Percentiles rank a stretch among this genome's conserved stretches.
Evolutionary conservation across 2,329 filamentous ascomycete species (phyloP).

Genomic region (Teratosphaeria gauchensis): DNA sequence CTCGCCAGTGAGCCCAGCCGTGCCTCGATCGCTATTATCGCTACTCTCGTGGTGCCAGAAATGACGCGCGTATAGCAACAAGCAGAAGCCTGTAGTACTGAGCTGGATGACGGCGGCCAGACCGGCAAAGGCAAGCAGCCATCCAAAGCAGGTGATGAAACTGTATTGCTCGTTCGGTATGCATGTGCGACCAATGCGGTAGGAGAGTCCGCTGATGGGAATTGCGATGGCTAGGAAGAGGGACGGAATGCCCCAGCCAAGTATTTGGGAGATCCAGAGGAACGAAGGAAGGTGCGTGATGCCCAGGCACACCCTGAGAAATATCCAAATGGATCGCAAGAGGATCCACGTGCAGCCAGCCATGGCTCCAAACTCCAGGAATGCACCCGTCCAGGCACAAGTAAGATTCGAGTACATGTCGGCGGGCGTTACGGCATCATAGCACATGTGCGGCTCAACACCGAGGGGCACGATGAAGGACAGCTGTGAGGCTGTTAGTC

Average conservation of each 20-base stretch:
- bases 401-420: constrained; percentile 74
- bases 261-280: constrained; percentile 69
- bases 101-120: constrained; percentile 24
- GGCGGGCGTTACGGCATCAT: constrained; percentile 81
- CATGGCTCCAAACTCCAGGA: constrained; percentile 79
- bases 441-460: constrained; percentile 69
- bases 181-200: constrained; percentile 79
- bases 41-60: not conserved
- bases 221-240: constrained; percentile 65
- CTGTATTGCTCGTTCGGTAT: constrained; percentile 85
- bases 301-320: constrained; percentile 96
- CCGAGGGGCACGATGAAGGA: constrained; percentile 84
- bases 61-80: constrained; percentile 21
- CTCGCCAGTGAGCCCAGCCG: not conserved
- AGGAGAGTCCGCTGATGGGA: constrained; percentile 79
- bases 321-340: constrained; percentile 74
- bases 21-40: not conserved
- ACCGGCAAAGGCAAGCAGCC: constrained; percentile 25
- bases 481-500: constrained; percentile 36
- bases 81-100: constrained; percentile 26
- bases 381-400: constrained; percentile 79
- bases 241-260: constrained; percentile 77
- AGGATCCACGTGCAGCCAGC: constrained; percentile 81
- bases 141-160: constrained; percentile 43
- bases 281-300: constrained; percentile 73